Percentiles rank a stretch among this genome's conserved stretches.
Evolutionary conservation across 345 rosid species (phyloP).

Genomic region (Fremontodendron californicum): DNA sequence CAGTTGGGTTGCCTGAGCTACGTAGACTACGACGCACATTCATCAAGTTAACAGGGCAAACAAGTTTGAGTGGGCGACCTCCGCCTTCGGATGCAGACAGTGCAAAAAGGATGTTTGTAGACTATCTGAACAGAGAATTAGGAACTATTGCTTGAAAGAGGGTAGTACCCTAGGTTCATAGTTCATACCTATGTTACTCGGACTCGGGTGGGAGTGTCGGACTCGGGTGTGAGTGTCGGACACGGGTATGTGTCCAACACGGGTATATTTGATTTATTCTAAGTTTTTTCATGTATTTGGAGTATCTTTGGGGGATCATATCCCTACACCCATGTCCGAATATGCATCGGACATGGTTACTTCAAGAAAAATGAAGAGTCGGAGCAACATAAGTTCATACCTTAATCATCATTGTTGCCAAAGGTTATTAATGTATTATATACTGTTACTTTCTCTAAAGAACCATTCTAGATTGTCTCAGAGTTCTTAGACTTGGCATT

Average conservation of each 20-base stretch:
- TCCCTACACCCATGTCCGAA: no score
- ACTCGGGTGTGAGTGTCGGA: no score
- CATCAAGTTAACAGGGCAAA: conserved; percentile 78
- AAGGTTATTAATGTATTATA: not conserved
- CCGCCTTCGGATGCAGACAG: conserved; percentile 84
- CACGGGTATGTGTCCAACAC: no score
- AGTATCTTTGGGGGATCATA: no score
- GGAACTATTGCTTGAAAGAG: conserved; percentile 39
- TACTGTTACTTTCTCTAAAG: not conserved
- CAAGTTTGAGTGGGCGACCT: conserved; percentile 77
- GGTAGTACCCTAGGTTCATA: not conserved
- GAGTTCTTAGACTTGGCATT: not conserved
- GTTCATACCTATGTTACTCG: no score
- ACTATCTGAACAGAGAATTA: conserved; percentile 90
- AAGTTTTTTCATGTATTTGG: no score
- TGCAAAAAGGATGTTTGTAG: conserved; percentile 87
- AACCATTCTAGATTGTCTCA: not conserved
- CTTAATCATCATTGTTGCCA: not conserved
- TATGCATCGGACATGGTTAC: no score
- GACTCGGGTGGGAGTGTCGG: no score
- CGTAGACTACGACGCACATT: conserved; percentile 74
- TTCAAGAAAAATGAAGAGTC: no score
- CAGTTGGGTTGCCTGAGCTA: conserved; percentile 80
- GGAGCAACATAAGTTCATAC: no score
- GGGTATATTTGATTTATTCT: no score